A percentile compares a stretch with the other conserved stretches of the same genome.
These are phyloP conservation scores for Apiospora sp. DNA, from an alignment of 2,329 filamentous ascomycete genomes.

Conservation along the genomic window DNA sequence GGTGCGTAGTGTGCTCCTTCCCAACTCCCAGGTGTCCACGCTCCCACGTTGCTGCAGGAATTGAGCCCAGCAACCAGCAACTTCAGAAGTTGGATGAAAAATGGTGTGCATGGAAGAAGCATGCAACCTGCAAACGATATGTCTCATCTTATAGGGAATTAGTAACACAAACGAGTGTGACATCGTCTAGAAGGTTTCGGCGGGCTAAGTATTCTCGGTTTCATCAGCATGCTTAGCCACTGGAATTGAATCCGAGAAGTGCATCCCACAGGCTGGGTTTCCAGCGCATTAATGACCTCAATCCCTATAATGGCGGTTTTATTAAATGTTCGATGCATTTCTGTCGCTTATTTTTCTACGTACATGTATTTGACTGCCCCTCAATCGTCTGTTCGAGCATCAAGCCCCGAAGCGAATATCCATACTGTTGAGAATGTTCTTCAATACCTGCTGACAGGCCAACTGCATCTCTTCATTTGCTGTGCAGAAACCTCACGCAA, in stretches of 20 bases:
- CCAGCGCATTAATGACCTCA: background rate
- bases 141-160: background rate
- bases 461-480: background rate
- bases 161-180: conserved; percentile 3
- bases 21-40: background rate
- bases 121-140: background rate
- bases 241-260: background rate
- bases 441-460: background rate
- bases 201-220: background rate
- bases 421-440: background rate
- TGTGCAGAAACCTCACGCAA: background rate
- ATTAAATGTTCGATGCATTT: background rate
- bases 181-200: conserved; percentile 11
- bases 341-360: background rate
- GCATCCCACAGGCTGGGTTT: conserved; percentile 5
- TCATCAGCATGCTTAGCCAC: background rate
- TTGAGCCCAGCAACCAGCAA: background rate
- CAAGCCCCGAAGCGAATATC: no score
- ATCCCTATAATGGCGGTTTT: background rate
- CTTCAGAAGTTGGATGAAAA: background rate
- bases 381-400: background rate
- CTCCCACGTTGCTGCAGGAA: background rate
- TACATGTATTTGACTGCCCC: no score
- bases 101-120: background rate
- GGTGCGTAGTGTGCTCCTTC: background rate